Percentiles rank a stretch among this genome's conserved stretches.
These are phyloP conservation scores for Cardiospermum halicacabum DNA, from an alignment of 345 rosid species.

Conservation along the genomic window DNA sequence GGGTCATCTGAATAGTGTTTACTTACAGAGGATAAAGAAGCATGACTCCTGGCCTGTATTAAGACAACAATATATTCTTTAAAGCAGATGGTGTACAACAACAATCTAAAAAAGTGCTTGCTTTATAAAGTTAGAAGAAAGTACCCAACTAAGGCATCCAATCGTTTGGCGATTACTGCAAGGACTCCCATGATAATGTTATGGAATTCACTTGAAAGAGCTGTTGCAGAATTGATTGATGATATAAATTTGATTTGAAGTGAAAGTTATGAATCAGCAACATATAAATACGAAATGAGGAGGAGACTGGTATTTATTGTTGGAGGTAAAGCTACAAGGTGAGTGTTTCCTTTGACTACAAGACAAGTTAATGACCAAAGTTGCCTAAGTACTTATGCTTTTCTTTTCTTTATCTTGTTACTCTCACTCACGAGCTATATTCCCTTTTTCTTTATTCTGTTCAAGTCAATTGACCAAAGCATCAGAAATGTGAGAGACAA, in stretches of 20 bases:
- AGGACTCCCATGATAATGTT: slow-evolving; percentile 48
- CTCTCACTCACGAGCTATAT: background rate
- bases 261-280: background rate
- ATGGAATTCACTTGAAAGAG: background rate
- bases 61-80: background rate
- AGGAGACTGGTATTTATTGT: background rate
- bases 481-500: too few relatives aligned
- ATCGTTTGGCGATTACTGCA: slow-evolving; percentile 43
- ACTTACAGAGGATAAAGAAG: slow-evolving; percentile 90
- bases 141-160: slow-evolving; percentile 69
- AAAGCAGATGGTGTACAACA: background rate
- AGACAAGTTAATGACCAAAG: slow-evolving; percentile 11
- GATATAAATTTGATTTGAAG: background rate
- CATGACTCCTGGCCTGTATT: slow-evolving; percentile 80
- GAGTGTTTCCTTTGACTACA: slow-evolving; percentile 15
- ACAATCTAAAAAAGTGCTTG: too few relatives aligned
- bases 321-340: background rate
- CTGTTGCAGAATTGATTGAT: background rate
- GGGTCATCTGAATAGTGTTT: too few relatives aligned
- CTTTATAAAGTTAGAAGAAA: background rate
- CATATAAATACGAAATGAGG: background rate
- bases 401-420: background rate
- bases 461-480: too few relatives aligned
- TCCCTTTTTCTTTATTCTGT: background rate
- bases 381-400: slow-evolving; percentile 14